Conservation (phyloP, 2,329 filamentous ascomycete species). For the Aspergillus novoparasiticus region DNA sequence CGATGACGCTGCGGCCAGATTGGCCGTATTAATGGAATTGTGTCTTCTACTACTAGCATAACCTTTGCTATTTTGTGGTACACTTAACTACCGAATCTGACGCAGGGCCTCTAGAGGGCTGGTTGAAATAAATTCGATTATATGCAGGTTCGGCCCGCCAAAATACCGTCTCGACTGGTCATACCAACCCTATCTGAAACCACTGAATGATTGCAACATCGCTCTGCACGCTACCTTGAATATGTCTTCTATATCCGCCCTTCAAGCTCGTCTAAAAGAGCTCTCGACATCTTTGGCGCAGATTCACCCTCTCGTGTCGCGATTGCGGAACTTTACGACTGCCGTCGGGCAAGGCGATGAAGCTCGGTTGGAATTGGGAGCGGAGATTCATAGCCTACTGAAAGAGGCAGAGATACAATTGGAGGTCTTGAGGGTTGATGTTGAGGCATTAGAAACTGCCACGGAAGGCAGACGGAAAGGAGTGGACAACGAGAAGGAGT, state of each 20-base stretch:
- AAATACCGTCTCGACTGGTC: not conserved
- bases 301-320: constrained; percentile 57
- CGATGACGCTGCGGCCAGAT: constrained; percentile 31
- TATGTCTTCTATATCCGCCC: constrained; percentile 37
- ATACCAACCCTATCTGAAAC: not conserved
- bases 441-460: constrained; percentile 65
- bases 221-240: not conserved
- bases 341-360: constrained; percentile 67
- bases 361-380: constrained; percentile 70
- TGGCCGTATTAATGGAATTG: constrained; percentile 7
- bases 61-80: not conserved
- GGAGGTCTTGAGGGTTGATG: constrained; percentile 76
- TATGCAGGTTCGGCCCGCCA: too few relatives aligned
- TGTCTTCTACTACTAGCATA: not conserved
- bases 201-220: not conserved
- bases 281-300: constrained; percentile 58
- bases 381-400: constrained; percentile 77
- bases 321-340: constrained; percentile 62
- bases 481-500: constrained; percentile 56
- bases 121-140: not conserved
- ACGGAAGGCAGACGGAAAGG: constrained; percentile 36
- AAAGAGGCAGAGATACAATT: constrained; percentile 81
- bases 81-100: not conserved
- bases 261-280: constrained; percentile 53
- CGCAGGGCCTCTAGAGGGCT: not conserved